Base-by-base conservation (phyloP, 352 stramenopile genomes). In the Globisporangium cederbergense region DNA sequence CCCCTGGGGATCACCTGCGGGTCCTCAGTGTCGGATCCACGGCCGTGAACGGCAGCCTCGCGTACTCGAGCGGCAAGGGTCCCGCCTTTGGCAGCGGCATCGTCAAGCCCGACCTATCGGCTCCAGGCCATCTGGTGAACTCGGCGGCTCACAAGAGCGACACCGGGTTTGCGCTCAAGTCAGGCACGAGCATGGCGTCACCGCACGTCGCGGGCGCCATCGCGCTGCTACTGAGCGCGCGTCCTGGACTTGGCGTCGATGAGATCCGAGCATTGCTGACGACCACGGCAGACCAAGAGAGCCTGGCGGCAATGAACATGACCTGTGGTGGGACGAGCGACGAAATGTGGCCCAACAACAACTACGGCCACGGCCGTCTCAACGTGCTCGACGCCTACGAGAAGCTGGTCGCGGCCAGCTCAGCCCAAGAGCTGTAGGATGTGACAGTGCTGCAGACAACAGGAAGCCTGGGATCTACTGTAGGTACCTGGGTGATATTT, bases 111-210 rank as follows among this genome's bases (percentile, higher is more conserved):
- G 75, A 88, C 55, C 59, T 88, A 45, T 58, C 68, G 16, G 75
- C 64, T 0, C 79, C 77, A 22, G 79, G 79, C 0, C 64, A 72
- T 25, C 60, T 53, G 36, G 71, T 86, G 10, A 66, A 68, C 42
- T 84, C 77, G 16, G 74, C 77, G 2, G 77, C 71, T 58, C 72
- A 73, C 53, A 66, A 66, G 8, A 66, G 67, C 63, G 67, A 83
- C 55, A 46, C 61, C 5, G 64, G 66, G 49, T 89, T 84, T 51
- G 7, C 45, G 16, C 61, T 67, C n/a, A 58, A 74, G n/a, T 86
- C 79, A 3, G 79, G 79, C 3, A 86, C 79, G 60, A 85, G 74
- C 40, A 87, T 89, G 79, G 77, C 79, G 40, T 57, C 74, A 0
- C 79, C 78, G 25, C 76, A 87, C 32, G 57, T 88, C 2, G 66